Evolutionary conservation across 225 moss, liverwort and hornwort species (phyloP).

Genomic region (Pleurozium schreberi): DNA sequence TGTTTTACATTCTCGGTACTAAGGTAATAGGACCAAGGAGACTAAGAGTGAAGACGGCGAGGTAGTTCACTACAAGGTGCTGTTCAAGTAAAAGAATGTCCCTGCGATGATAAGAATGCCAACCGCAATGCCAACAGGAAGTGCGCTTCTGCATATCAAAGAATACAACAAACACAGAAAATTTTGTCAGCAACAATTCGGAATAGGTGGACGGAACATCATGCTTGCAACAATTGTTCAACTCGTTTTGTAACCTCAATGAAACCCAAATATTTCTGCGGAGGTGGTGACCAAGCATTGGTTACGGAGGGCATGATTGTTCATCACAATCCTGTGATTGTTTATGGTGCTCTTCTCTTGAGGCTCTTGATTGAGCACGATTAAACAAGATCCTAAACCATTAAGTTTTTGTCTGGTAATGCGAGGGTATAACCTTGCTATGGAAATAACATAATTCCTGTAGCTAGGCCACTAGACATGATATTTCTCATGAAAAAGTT

Average conservation of each 20-base stretch:
- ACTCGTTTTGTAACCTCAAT: background rate
- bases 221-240: background rate
- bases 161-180: background rate
- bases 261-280: background rate
- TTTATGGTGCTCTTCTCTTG: background rate
- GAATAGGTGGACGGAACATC: background rate
- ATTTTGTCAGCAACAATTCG: background rate
- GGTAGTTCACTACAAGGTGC: constrained; percentile 17
- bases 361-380: background rate
- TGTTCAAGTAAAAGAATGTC: constrained; percentile 37
- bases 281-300: background rate
- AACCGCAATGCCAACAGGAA: constrained; percentile 32
- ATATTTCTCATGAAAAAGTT: background rate
- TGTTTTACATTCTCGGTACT: background rate
- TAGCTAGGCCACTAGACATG: too few species aligned
- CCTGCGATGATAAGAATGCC: constrained; percentile 24
- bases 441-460: background rate
- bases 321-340: background rate
- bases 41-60: background rate
- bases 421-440: background rate
- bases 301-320: background rate
- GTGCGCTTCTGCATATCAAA: constrained; percentile 26
- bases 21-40: background rate
- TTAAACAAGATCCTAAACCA: background rate
- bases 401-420: too few species aligned